phyloP scores from a whole-genome alignment of 1,284 basidiomycete genomes.

The Leccinum angustisporum region DNA sequence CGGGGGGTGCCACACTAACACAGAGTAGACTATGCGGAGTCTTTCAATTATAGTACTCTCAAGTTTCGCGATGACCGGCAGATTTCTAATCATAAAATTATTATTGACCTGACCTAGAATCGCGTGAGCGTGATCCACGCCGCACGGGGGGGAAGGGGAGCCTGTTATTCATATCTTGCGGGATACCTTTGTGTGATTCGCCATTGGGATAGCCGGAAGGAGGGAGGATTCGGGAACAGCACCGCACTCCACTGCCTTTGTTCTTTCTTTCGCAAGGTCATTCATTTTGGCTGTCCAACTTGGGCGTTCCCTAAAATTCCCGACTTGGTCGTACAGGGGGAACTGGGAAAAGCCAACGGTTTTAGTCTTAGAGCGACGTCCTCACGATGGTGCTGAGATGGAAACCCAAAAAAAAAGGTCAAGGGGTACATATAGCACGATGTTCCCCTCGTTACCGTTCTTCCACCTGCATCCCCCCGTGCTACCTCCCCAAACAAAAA shows the following conservation, averaged over 20 bases:
- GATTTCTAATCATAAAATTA: conserved; percentile 7
- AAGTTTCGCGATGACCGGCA: not conserved
- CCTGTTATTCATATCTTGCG: not conserved
- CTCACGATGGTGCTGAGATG: conserved; percentile 18
- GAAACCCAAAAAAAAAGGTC: conserved; percentile 16
- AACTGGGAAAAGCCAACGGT: not conserved
- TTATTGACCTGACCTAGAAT: not conserved
- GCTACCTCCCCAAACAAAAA: not conserved
- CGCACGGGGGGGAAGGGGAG: not conserved
- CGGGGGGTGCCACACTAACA: not conserved
- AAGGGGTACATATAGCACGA: conserved; percentile 28
- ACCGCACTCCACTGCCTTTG: conserved; percentile 12
- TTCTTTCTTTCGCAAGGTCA: not conserved
- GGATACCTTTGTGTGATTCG: not conserved
- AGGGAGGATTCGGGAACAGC: not conserved
- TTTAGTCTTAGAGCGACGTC: not conserved
- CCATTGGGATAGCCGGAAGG: not conserved
- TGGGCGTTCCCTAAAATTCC: conserved; percentile 9
- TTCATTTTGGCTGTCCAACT: conserved; percentile 13
- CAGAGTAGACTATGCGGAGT: not conserved
- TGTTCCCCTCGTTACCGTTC: not conserved
- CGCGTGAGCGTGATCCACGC: conserved; percentile 3
- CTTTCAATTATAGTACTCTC: not conserved
- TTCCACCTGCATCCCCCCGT: not conserved
- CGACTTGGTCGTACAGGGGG: conserved; percentile 2